Evolutionary conservation across 805 yeast genomes (phyloP), one percentile per base, ranked within the genome.

Genomic region (Pichia nanzhaoensis): DNA sequence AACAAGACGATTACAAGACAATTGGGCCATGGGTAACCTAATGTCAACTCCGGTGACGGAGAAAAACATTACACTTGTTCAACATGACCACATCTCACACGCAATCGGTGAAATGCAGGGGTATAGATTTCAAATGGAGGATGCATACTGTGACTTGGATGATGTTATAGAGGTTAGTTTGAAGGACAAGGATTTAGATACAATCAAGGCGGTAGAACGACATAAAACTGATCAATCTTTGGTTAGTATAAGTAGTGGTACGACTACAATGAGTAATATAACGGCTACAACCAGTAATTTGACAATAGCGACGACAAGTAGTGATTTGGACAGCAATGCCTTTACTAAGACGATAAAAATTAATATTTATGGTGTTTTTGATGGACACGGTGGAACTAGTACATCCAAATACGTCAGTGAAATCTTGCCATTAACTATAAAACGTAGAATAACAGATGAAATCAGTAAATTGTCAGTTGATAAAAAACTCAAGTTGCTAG

Each of bases 81-180:
- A 58, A 39, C 69, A 67, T 50, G 65, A 60, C 30, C 68, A 77
- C 31, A 59, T 77, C 40, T 72, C 80, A 30, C 81, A 80, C 55
- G 71, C 80, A 39, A 68, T 82, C 5, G 90, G 89, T 2, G 75
- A 84, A 27, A 84, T 83, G 87, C 89, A 83, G 58, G 90, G 91
- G 4, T 83, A 82, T 60, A 63, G 91, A 42, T 65, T 78, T 55
- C 71, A 82, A 5, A 85, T 84, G 78, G 91, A 84, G 56, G 91
- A 84, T 63, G 84, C 88, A 4, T 84, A 80, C 60, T 70, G 77
- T 49, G 74, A 78, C 18, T 56, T 71, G 34, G 56, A 61, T 40
- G 63, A 56, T 18, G 47, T 44, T 2, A 52, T 59, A n/a, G 34
- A 37, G 6, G 33, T 50, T 21, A 19, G 21, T 9, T 22, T 43